phyloP scores from a whole-genome alignment of 768 basidiomycete species.

The Royoungia palumana region DNA sequence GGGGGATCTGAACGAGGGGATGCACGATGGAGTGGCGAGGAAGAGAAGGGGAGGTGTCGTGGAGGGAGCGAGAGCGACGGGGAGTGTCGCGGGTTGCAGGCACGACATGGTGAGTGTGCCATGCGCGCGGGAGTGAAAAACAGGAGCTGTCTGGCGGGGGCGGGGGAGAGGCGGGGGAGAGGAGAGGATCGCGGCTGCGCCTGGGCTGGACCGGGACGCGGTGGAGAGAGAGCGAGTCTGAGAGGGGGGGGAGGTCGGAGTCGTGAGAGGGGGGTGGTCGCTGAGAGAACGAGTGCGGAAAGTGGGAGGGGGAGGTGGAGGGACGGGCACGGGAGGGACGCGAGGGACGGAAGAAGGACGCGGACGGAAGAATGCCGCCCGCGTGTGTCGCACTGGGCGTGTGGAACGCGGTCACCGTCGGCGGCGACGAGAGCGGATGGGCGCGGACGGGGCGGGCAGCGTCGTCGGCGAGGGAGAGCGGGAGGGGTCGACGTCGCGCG shows the following conservation, averaged over 20 bases:
- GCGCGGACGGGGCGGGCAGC: constrained; percentile 11
- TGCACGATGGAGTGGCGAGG: constrained; percentile 15
- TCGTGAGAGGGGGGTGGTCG: constrained; percentile 38
- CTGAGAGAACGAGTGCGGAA: constrained; percentile 34
- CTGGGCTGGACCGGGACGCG: constrained; percentile 44
- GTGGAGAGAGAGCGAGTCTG: constrained; percentile 23
- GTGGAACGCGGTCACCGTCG: constrained; percentile 26
- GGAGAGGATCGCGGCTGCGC: constrained; percentile 69
- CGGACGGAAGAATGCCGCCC: constrained; percentile 72
- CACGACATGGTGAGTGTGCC: constrained; percentile 36
- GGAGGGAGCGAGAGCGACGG: too few species aligned
- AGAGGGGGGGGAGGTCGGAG: constrained; percentile 36
- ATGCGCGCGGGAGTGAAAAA: constrained; percentile 55
- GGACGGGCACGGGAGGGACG: constrained; percentile 50
- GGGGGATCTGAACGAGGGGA: constrained; percentile 26
- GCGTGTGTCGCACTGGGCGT: constrained; percentile 53
- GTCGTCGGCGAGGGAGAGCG: constrained; percentile 17
- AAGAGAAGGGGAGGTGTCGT: constrained; percentile 10
- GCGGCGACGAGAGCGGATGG: constrained; percentile 26
- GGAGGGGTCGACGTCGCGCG: not conserved
- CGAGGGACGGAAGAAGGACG: constrained; percentile 74
- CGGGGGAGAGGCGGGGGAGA: constrained; percentile 43
- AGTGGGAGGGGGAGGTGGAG: constrained; percentile 34
- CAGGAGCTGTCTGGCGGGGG: constrained; percentile 6
- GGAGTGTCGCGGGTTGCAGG: constrained; percentile 3